Base-by-base conservation (phyloP, 768 basidiomycete species). In the Thelephora aurantiotincta region DNA sequence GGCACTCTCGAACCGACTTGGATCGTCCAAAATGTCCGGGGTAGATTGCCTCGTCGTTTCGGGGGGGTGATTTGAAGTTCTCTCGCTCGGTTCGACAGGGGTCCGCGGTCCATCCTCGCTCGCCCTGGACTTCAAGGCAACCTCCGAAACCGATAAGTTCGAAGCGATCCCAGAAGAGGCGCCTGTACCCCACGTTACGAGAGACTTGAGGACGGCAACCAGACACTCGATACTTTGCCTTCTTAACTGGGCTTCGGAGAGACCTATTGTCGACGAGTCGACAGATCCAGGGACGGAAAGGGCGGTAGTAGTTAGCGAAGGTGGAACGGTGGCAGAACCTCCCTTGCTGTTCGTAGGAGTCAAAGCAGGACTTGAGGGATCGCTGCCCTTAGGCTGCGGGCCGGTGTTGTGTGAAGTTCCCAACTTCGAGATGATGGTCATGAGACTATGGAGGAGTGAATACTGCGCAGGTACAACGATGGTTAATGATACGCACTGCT, bases 371-470 rank as follows among this genome's bases (percentile, higher is more conserved):
- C 81, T 84, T 2, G 70, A 53, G 19, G 82, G 71, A 49, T 88
- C 80, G 45, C 60, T 58, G 9, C 60, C 59, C 61, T 76, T 77
- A 45, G 72, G 72, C 41, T 74, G 69, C 26, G 63, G 57, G 35
- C 66, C 55, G 19, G 70, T 67, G 38, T 72, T 66, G 11, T 73
- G 73, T 38, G 73, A 62, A 20, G 82, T 82, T 13, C 82, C 80
- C 49, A 96, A 80, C 65, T 92, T 96, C 13, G 93, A 92, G 57
- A 98, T 78, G 58, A 97, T 87, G 65, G 97, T 97, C 72, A 98
- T 89, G 43, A 97, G 68, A 58, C 85, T 89, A 30, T 4, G 52
- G 11, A 43, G 13, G n/a, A 37, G 51, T 35, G 44, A 33, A 43
- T 13, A 46, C 7, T 35, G 9, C 11, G 44, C n/a, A 37, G 48